A percentile compares a stretch with the other conserved stretches of the same genome.
phyloP scores from a whole-genome alignment of 441 rosid genomes.

The Lagerstroemia fauriei region DNA sequence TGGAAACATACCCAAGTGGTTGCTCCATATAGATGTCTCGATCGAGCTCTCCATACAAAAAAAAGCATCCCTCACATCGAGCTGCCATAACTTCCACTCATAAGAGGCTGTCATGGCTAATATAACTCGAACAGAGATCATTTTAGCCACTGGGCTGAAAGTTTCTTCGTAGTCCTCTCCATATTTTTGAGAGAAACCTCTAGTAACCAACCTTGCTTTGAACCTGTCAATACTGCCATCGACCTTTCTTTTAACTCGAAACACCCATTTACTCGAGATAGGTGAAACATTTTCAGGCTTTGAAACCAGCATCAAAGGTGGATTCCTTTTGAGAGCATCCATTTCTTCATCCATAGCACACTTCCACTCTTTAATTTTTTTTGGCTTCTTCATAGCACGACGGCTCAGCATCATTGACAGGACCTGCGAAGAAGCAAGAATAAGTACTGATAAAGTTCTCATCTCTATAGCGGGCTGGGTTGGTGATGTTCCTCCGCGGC shows the following conservation, averaged over 20 bases:
- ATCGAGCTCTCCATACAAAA: neutral
- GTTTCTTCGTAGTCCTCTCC: conserved; percentile 6
- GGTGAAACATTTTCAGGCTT: neutral
- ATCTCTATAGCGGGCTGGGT: neutral
- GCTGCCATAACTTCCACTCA: conserved; percentile 11
- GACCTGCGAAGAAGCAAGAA: neutral
- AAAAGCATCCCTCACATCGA: neutral
- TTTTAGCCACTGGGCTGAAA: neutral
- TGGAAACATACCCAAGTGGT: neutral
- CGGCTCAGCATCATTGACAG: conserved; percentile 3
- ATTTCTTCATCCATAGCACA: neutral
- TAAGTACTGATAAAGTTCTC: neutral
- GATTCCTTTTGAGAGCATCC: neutral
- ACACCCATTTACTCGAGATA: neutral
- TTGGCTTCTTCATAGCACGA: neutral
- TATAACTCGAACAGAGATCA: neutral
- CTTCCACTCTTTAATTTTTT: neutral
- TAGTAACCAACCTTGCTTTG: neutral
- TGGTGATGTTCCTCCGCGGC: neutral
- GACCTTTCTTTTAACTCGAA: neutral
- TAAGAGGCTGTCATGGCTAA: neutral
- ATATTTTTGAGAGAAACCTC: conserved; percentile 10
- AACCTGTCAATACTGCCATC: neutral
- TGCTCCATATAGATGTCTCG: neutral
- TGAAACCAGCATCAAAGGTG: neutral